These are phyloP conservation scores for Clonostachys rhizophaga DNA, from an alignment of 2,329 filamentous ascomycete genomes.

Conservation along the genomic window DNA sequence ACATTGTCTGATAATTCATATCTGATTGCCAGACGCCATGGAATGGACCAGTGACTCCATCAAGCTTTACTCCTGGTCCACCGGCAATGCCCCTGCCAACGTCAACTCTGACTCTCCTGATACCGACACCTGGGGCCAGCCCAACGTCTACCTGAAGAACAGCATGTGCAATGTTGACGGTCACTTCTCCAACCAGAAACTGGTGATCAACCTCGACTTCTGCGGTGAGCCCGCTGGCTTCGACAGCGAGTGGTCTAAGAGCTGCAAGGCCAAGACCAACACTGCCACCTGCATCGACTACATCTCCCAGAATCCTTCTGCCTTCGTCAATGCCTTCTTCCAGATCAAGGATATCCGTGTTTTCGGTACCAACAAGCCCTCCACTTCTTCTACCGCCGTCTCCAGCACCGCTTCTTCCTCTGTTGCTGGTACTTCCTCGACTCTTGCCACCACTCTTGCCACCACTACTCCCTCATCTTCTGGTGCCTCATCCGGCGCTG, in stretches of 20 bases:
- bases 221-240: slow-evolving; percentile 66
- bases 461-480: no score
- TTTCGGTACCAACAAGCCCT: no score
- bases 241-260: slow-evolving; percentile 14
- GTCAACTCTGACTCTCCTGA: slow-evolving; percentile 14
- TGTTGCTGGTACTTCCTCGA: no score
- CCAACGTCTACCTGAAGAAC: slow-evolving; percentile 55
- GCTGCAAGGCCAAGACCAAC: slow-evolving; percentile 14
- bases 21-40: slow-evolving; percentile 22
- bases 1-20: neutral
- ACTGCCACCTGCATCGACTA: slow-evolving; percentile 25
- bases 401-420: no score
- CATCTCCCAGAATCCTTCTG: slow-evolving; percentile 25
- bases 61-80: slow-evolving; percentile 33
- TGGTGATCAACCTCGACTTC: slow-evolving; percentile 71
- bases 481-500: no score
- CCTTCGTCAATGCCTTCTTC: slow-evolving; percentile 32
- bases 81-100: slow-evolving; percentile 16
- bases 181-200: slow-evolving; percentile 61
- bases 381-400: no score
- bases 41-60: slow-evolving; percentile 34
- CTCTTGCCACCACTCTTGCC: no score
- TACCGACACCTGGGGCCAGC: slow-evolving; percentile 60
- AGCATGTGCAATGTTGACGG: slow-evolving; percentile 56
- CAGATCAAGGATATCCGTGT: slow-evolving; percentile 36